A percentile compares a stretch with the other conserved stretches of the same genome.
phyloP scores from a whole-genome alignment of 768 basidiomycete species.

The Calvatia gigantea region DNA sequence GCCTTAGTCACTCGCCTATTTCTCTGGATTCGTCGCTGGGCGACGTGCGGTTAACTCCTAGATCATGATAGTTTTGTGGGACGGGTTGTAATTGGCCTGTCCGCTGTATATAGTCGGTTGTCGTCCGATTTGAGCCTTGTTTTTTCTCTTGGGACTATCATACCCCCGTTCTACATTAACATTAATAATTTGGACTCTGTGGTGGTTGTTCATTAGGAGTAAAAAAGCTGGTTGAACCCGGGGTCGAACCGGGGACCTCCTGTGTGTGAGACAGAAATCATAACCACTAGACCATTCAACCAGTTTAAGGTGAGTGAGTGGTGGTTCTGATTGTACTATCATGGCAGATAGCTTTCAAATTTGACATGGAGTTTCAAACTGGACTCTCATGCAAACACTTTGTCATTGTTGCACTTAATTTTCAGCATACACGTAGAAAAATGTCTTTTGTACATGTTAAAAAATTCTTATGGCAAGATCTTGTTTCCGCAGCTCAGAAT shows the following conservation, averaged over 20 bases:
- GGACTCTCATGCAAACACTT: too few relatives aligned
- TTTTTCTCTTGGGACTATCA: too few relatives aligned
- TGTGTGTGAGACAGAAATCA: constrained; percentile 42
- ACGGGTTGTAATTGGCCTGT: not conserved
- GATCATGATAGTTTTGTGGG: constrained; percentile 13
- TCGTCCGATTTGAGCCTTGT: not conserved
- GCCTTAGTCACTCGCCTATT: constrained; percentile 52
- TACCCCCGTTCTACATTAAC: constrained; percentile 3
- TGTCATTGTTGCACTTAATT: too few relatives aligned
- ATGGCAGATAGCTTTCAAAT: too few relatives aligned
- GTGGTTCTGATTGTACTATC: too few relatives aligned
- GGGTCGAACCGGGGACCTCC: constrained; percentile 38
- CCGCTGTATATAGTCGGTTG: constrained; percentile 3
- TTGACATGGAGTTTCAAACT: too few relatives aligned
- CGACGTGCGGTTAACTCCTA: constrained; percentile 34
- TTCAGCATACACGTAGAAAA: too few relatives aligned
- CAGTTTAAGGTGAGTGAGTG: constrained; percentile 11
- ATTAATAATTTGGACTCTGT: not conserved
- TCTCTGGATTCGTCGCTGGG: constrained; percentile 30
- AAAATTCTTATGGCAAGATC: too few relatives aligned
- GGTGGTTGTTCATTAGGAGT: not conserved
- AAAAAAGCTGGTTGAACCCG: constrained; percentile 35
- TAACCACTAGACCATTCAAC: constrained; percentile 55
- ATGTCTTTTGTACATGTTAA: too few relatives aligned
- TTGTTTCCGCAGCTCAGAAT: too few relatives aligned